Conservation (phyloP, 2,329 filamentous ascomycete species). For the Escovopsis sp. region DNA sequence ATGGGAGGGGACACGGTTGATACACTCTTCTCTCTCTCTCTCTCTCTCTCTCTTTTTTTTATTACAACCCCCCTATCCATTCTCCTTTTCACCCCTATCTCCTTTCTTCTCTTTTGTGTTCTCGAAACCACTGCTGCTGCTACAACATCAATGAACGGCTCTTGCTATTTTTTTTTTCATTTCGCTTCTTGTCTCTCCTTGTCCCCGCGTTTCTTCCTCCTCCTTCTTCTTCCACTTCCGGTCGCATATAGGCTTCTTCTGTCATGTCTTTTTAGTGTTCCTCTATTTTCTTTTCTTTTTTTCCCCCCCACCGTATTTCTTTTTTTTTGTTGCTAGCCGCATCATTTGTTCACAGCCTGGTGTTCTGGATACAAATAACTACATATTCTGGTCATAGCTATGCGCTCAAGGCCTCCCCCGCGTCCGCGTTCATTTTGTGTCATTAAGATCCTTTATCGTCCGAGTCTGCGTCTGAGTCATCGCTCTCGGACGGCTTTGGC, state of each 20-base stretch:
- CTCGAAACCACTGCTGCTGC: no score
- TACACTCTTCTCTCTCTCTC: not conserved
- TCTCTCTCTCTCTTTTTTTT: not conserved
- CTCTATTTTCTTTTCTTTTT: constrained; percentile 1
- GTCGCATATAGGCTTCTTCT: not conserved
- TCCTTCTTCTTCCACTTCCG: not conserved
- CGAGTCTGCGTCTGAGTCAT: not conserved
- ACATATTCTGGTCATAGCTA: constrained; percentile 3
- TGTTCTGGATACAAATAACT: constrained; percentile 20
- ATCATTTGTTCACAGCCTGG: constrained; percentile 13
- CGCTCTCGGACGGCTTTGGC: not conserved
- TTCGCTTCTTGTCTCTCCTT: not conserved
- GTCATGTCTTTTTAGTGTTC: not conserved
- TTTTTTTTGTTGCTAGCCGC: not conserved
- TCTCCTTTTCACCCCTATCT: not conserved
- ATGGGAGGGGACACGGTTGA: not conserved
- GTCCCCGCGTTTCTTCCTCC: not conserved
- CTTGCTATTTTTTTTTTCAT: not conserved
- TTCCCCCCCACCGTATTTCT: not conserved
- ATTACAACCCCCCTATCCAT: not conserved
- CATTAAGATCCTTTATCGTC: not conserved
- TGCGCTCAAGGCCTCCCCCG: not conserved
- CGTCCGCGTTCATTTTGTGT: not conserved
- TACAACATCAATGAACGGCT: no score
- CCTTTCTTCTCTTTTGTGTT: no score